These are phyloP conservation scores for Barnettozyma vustinii DNA, from an alignment of 805 yeast species.

Conservation along the genomic window DNA sequence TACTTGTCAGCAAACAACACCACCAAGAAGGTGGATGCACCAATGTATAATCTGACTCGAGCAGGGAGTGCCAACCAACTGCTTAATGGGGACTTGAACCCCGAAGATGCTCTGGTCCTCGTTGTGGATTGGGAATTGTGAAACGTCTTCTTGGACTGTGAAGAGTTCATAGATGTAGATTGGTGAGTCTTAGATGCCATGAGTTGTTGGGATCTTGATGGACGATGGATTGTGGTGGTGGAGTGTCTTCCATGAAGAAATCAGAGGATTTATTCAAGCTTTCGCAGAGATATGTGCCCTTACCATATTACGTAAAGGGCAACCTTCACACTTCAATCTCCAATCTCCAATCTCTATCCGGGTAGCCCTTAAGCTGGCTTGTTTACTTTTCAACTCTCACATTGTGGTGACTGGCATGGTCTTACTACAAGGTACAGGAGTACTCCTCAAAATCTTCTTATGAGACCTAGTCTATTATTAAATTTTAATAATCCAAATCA, in stretches of 20 bases:
- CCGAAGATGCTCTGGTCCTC: neutral
- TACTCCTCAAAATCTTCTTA: too few relatives aligned
- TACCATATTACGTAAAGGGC: too few relatives aligned
- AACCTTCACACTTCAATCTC: too few relatives aligned
- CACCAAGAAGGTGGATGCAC: conserved; percentile 25
- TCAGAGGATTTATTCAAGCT: neutral
- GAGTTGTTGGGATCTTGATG: neutral
- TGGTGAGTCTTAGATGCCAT: neutral
- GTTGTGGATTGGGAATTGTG: neutral
- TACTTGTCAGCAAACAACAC: conserved; percentile 23
- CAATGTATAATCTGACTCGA: conserved; percentile 23
- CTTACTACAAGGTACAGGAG: too few relatives aligned
- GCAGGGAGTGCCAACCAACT: conserved; percentile 23
- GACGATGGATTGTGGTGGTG: neutral
- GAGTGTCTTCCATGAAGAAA: too few relatives aligned
- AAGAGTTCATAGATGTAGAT: neutral
- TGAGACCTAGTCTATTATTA: too few relatives aligned
- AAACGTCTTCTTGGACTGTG: conserved; percentile 1
- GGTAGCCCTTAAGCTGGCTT: too few relatives aligned
- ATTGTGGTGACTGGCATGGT: too few relatives aligned
- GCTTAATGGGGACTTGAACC: conserved; percentile 7
- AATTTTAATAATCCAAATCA: conserved; percentile 17
- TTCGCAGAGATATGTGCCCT: too few relatives aligned
- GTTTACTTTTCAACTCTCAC: too few relatives aligned
- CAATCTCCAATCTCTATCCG: too few relatives aligned